These are phyloP conservation scores for Xylariales sp. DNA, from an alignment of 2,329 filamentous ascomycete species.

Conservation along the genomic window DNA sequence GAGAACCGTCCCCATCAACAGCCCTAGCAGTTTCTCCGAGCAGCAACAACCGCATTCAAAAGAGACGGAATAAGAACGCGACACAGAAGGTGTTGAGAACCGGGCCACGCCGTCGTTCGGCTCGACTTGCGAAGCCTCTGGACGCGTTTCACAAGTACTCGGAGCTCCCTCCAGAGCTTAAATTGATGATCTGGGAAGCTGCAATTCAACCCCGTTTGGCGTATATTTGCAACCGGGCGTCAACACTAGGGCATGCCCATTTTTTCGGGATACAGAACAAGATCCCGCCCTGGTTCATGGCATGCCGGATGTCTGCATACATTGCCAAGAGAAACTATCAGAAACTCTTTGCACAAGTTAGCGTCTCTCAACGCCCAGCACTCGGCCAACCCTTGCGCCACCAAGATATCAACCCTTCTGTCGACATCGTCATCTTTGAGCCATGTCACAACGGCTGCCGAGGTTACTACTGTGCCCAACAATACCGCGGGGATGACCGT, in stretches of 20 bases:
- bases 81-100: background rate
- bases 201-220: constrained; percentile 44
- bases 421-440: constrained; percentile 49
- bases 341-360: constrained; percentile 41
- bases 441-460: constrained; percentile 49
- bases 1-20: constrained; percentile 31
- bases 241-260: constrained; percentile 20
- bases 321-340: constrained; percentile 42
- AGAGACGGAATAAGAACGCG: constrained; percentile 20
- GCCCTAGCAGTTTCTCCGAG: background rate
- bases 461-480: constrained; percentile 46
- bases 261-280: constrained; percentile 42
- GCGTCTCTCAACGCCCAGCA: background rate
- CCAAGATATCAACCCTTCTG: constrained; percentile 42
- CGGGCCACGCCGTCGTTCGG: constrained; percentile 44
- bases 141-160: constrained; percentile 46
- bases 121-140: constrained; percentile 46
- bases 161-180: constrained; percentile 45
- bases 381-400: constrained; percentile 6
- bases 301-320: constrained; percentile 38
- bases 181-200: constrained; percentile 49
- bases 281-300: constrained; percentile 46
- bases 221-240: constrained; percentile 49
- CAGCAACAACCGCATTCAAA: constrained; percentile 27
- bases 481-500: constrained; percentile 46